Base-by-base conservation (phyloP, 805 yeast genomes). In the Hanseniaspora meyeri region DNA sequence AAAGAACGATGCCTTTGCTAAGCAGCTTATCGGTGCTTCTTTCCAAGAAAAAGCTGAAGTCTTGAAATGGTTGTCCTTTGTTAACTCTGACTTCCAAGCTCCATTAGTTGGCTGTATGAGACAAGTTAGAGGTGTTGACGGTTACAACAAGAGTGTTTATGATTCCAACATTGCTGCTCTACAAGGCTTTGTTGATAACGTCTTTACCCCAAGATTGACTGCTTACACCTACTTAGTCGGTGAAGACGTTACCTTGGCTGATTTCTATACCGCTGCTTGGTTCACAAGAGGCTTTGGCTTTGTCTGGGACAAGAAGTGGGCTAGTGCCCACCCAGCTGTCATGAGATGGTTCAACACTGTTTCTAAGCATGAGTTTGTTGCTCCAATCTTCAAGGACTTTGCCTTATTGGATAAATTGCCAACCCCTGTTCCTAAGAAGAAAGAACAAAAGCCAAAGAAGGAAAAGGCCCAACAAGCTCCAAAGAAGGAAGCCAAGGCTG, bases 111-210 rank as follows among this genome's bases (percentile, higher is more conserved):
- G 39, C 8, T 43, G 40, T 24, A 45, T 52, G 49, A 27, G 27
- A 17, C 49, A 45, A 52, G 27, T 52, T 58, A 63, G 70, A 38
- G 96, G 95, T 65, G 66, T 64, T 49, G 67, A 60, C 55, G 90
- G 93, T 63, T 88, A 79, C 86, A 85, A 87, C 85, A 86, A 87
- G 80, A 84, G 83, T 61, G 68, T 61, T 55, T 78, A 77, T 59
- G 85, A 83, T 3, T 36, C 37, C 29, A 51, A 51, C 49, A 5
- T 32, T 3, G 37, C 27, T 12, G 62, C 65, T 57, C 65, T 76
- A 60, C 76, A 73, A 43, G 64, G 64, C 49, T 67, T 73, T 54
- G 68, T 74, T 60, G 50, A 43, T 39, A 64, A 67, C 36, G 60
- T 77, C 52, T 73, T 76, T 59, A 91, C 85, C 73, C 67, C 69